phyloP scores from a whole-genome alignment of 257 asterid genomes.

The Solanum pimpinellifolium region DNA sequence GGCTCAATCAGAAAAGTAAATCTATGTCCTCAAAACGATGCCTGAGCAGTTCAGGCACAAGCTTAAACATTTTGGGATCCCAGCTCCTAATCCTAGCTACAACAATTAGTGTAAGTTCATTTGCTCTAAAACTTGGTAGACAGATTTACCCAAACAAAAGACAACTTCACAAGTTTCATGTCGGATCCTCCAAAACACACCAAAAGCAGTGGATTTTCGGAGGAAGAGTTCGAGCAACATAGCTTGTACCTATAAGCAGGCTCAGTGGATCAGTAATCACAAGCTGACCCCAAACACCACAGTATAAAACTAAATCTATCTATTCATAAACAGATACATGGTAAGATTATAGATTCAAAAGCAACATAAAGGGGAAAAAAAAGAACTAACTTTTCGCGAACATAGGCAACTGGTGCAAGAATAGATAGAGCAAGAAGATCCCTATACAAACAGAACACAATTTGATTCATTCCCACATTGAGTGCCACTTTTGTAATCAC shows the following conservation, averaged over 20 bases:
- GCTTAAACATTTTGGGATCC: neutral
- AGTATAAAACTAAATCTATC: neutral
- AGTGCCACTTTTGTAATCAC: conserved; percentile 93
- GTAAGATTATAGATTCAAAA: neutral
- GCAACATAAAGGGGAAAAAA: neutral
- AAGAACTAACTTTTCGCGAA: conserved; percentile 68
- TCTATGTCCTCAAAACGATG: neutral
- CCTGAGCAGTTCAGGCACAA: neutral
- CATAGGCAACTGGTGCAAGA: conserved; percentile 85
- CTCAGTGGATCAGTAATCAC: neutral
- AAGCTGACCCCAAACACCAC: neutral
- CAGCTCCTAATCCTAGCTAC: neutral
- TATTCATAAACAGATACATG: neutral
- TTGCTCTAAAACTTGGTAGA: neutral
- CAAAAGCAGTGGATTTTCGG: neutral
- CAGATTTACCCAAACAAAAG: neutral
- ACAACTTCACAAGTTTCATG: neutral
- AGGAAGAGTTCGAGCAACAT: neutral
- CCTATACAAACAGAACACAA: conserved; percentile 76
- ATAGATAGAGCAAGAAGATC: conserved; percentile 84
- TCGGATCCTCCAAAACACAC: neutral
- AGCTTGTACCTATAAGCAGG: neutral
- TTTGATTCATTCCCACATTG: conserved; percentile 84
- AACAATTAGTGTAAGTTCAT: neutral
- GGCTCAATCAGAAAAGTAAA: neutral